A percentile compares a stretch with the other conserved stretches of the same genome.
Evolutionary conservation across 129 eudicot species (phyloP).

Genomic region (Centrapalus pauciflorus): DNA sequence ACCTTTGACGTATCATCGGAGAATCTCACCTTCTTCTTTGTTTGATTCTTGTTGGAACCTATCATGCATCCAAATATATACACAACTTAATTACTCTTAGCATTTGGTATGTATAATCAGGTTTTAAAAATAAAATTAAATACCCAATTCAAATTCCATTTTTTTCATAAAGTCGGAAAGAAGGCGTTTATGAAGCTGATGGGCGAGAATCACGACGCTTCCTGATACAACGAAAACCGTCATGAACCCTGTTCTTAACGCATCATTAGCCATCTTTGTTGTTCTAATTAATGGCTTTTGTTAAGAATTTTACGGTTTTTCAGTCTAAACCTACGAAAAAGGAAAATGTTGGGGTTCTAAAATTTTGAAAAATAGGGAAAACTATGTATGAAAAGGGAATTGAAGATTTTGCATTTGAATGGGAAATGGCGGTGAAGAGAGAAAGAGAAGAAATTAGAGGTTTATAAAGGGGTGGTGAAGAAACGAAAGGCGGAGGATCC

Average conservation of each 20-base stretch:
- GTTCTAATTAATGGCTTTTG: too few relatives aligned
- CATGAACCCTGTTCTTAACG: constrained; percentile 53
- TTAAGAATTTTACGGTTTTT: constrained; percentile 20
- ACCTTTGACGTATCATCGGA: constrained; percentile 16
- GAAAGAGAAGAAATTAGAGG: background rate
- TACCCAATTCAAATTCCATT: constrained; percentile 67
- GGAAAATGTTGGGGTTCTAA: constrained; percentile 35
- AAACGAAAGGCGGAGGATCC: constrained; percentile 21
- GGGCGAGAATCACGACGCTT: constrained; percentile 71
- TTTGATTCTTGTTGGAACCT: constrained; percentile 36
- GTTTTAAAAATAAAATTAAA: background rate
- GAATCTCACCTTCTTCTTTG: constrained; percentile 73
- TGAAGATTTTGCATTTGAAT: constrained; percentile 5
- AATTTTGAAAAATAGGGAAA: constrained; percentile 27
- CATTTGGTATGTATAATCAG: background rate
- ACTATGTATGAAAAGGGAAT: constrained; percentile 23
- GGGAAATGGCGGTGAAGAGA: constrained; percentile 16
- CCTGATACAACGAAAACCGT: constrained; percentile 90
- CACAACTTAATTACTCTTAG: background rate
- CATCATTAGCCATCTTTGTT: constrained; percentile 33
- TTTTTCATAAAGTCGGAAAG: constrained; percentile 73
- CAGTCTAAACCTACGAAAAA: constrained; percentile 19
- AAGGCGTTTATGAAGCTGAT: constrained; percentile 76
- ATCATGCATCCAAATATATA: background rate
- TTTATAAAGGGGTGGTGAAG: constrained; percentile 11